These are phyloP conservation scores for Byssothecium circinans DNA, from an alignment of 2,329 filamentous ascomycete genomes.

Conservation along the genomic window DNA sequence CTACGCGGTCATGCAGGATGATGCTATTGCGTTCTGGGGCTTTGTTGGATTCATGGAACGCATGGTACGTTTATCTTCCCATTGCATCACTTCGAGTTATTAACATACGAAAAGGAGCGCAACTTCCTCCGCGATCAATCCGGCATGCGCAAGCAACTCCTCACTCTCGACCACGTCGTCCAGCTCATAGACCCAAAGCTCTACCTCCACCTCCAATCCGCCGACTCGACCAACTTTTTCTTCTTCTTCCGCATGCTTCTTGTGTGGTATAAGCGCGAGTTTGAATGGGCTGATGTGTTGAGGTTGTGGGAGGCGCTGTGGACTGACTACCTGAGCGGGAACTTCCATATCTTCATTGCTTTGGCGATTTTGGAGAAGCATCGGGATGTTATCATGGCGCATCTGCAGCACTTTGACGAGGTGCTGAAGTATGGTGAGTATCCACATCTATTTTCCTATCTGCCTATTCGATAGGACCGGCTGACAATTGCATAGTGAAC, in stretches of 20 bases:
- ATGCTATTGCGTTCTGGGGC: conserved; percentile 94
- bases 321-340: conserved; percentile 87
- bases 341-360: conserved; percentile 93
- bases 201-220: conserved; percentile 83
- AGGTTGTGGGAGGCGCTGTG: conserved; percentile 90
- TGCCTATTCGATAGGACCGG: not conserved
- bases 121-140: conserved; percentile 96
- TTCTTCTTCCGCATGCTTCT: conserved; percentile 99
- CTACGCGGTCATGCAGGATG: conserved; percentile 96
- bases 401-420: conserved; percentile 93
- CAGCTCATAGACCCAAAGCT: conserved; percentile 96
- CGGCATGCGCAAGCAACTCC: conserved; percentile 89
- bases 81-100: not conserved
- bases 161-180: conserved; percentile 90
- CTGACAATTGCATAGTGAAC: conserved; percentile 65
- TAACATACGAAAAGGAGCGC: conserved; percentile 60
- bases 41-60: conserved; percentile 96
- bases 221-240: conserved; percentile 98
- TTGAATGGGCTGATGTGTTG: conserved; percentile 83
- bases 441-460: not conserved
- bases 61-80: conserved; percentile 60
- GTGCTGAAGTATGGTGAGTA: conserved; percentile 88
- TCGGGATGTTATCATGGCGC: conserved; percentile 92
- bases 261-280: conserved; percentile 99
- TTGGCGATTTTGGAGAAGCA: conserved; percentile 95